Base-by-base conservation (phyloP, 2,329 filamentous ascomycete genomes). In the Fusarium algeriense region DNA sequence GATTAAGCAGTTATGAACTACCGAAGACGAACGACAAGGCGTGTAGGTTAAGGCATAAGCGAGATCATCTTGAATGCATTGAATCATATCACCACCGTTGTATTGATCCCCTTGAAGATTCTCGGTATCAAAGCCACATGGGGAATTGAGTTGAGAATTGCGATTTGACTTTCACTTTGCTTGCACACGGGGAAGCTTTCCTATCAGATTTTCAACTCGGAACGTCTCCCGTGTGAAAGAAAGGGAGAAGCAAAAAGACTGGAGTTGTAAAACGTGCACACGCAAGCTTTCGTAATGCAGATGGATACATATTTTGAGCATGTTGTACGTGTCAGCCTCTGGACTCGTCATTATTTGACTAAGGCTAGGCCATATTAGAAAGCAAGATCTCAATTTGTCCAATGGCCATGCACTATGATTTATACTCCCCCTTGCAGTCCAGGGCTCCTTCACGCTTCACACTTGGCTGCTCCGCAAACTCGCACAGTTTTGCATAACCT, bases 261-360 rank as follows among this genome's bases (percentile, higher is more conserved):
- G 46, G 53, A 70, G 40, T 59, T 43, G 44, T 62, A 56, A 56
- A 70, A 70, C 57, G 54, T 67, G 70, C 70, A 73, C 58, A 64
- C 60, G 69, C 61, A 73, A 72, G 60, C 64, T 64, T 61, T 40
- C 52, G 62, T 58, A 71, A 66, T 54, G 10, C n/a, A 57, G 19
- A 44, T 60, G 50, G 34, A 57, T 55, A 65, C 41, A 43, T 30
- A 30, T 30, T 50, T 50, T 56, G 45, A 20, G 19, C 20, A 50
- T 34, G n/a, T n/a, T 35, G 43, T 37, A 49, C 50, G 64, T 71
- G 64, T 40, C 45, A 71, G 62, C 43, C 41, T 55, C n/a, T 40
- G 30, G 19, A 48, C 32, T 26, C 19, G 13, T 49, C 30, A 20
- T 20, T 7, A 7, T 30, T 40, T 53, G 17, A 17, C 38, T 15